Conservation (phyloP, 148 eudicot species). For the Rhododendron simsii region DNA sequence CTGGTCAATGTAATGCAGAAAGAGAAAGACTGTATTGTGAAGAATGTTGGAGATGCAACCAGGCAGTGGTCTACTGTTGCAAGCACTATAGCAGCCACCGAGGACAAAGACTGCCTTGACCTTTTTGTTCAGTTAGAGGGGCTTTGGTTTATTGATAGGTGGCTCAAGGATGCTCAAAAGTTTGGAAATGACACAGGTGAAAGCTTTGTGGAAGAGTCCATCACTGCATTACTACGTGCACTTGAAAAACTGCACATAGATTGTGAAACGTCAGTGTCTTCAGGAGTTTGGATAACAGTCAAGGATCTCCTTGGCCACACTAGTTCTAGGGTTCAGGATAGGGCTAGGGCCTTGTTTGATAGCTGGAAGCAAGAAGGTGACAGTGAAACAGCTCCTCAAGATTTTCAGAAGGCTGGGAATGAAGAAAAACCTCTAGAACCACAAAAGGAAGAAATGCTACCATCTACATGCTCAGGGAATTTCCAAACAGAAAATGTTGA, state of each 20-base stretch:
- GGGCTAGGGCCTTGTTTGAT: constrained; percentile 53
- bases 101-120: constrained; percentile 77
- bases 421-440: constrained; percentile 25
- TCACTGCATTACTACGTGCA: constrained; percentile 55
- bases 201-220: constrained; percentile 57
- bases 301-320: constrained; percentile 51
- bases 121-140: constrained; percentile 75
- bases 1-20: constrained; percentile 59
- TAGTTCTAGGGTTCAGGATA: constrained; percentile 51
- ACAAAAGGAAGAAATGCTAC: constrained; percentile 20
- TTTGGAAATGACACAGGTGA: constrained; percentile 39
- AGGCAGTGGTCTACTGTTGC: constrained; percentile 90
- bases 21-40: constrained; percentile 46
- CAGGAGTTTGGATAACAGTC: constrained; percentile 54
- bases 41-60: constrained; percentile 50
- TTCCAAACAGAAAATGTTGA: constrained; percentile 25
- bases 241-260: constrained; percentile 57
- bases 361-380: constrained; percentile 44
- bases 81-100: constrained; percentile 66
- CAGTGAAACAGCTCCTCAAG: constrained; percentile 18
- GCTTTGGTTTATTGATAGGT: constrained; percentile 49
- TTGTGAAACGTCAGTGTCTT: constrained; percentile 34
- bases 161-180: constrained; percentile 70
- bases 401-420: constrained; percentile 22
- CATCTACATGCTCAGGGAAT: constrained; percentile 17